Base-by-base conservation (phyloP, 164 flowering plant genomes). In the Saururus chinensis region DNA sequence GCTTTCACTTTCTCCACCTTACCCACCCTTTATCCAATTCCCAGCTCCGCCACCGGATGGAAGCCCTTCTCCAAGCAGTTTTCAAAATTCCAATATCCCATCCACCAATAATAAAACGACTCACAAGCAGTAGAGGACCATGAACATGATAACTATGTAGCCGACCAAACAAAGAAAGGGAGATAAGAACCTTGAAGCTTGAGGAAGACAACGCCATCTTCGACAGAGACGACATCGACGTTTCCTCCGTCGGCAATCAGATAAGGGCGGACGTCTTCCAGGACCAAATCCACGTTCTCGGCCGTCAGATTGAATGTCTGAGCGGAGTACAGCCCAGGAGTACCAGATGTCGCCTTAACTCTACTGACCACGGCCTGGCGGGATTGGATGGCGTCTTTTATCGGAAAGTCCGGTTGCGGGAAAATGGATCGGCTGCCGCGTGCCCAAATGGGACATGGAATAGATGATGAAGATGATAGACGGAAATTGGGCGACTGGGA, bases 221-320 rank as follows among this genome's bases (percentile, higher is more conserved):
- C 85, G 41, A 93, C 97, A 40, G 96, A 88, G 24, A 88, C 95
- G 24, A 93, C 96, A 57, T 88, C 95, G 23, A 88, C 96, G 73
- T 93, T 85, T 12, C 99, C 99, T 19, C 99, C 99, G 70, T 93
- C 99, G 35, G 97, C 60, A 35, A 93, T 85, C 70, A 93, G 73
- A 62, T 90, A 93, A 52, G 99, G 99, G 51, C 99, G 68, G 30
- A 93, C 95, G 37, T 87, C 92, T 56, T 90, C 97, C 26, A 93
- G 90, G 66, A 93, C 96, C 59, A 79, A 60, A 68, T 93, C 88
- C 1, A 87, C 95, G 85, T 88, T 93, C 61, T 76, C 62, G 10
- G 65, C 73, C 0, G 83, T 93, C 56, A 93, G 89, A 30, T 88
- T 92, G 57, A 84, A 81, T 41, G 71, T 70, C 72, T 81, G 73